phyloP scores from a whole-genome alignment of 73 alveolate species.

The Effrenium voratum region DNA sequence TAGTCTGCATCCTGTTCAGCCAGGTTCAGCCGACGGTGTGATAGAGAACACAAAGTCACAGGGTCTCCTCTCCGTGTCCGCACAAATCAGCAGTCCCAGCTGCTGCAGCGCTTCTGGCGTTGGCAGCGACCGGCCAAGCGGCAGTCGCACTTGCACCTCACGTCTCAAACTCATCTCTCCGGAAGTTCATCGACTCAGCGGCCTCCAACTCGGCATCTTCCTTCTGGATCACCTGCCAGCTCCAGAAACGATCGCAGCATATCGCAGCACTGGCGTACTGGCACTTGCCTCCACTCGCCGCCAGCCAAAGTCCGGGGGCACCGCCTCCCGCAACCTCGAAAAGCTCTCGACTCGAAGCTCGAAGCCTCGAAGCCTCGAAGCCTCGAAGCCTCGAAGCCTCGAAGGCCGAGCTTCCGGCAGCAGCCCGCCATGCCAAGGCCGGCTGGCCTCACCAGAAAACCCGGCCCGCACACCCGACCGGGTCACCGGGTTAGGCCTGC shows the following conservation, averaged over 20 bases:
- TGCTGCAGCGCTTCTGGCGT: slow-evolving; percentile 59
- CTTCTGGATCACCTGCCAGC: slow-evolving; percentile 54
- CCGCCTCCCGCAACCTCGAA: slow-evolving; percentile 46
- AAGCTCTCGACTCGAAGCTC: not conserved
- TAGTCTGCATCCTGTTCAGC: slow-evolving; percentile 77
- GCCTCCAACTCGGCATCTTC: slow-evolving; percentile 46
- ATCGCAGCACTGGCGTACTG: no score
- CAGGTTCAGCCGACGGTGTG: not conserved
- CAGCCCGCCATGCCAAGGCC: slow-evolving; percentile 46
- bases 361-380: not conserved
- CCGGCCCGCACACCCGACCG: no score
- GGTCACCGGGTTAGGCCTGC: no score
- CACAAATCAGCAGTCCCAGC: slow-evolving; percentile 77
- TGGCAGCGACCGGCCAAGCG: slow-evolving; percentile 41
- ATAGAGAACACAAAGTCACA: not conserved
- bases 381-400: not conserved
- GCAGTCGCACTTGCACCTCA: slow-evolving; percentile 67
- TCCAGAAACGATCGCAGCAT: no score
- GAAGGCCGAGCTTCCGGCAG: not conserved
- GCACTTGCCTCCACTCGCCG: slow-evolving; percentile 71
- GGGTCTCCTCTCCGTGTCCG: slow-evolving; percentile 64
- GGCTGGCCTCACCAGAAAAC: slow-evolving; percentile 35
- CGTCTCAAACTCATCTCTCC: no score
- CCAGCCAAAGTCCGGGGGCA: slow-evolving; percentile 88
- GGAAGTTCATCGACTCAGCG: no score